A percentile compares a stretch with the other conserved stretches of the same genome.
Conservation (phyloP, 1,284 basidiomycete species). For the Sanguinoderma infundibulare region DNA sequence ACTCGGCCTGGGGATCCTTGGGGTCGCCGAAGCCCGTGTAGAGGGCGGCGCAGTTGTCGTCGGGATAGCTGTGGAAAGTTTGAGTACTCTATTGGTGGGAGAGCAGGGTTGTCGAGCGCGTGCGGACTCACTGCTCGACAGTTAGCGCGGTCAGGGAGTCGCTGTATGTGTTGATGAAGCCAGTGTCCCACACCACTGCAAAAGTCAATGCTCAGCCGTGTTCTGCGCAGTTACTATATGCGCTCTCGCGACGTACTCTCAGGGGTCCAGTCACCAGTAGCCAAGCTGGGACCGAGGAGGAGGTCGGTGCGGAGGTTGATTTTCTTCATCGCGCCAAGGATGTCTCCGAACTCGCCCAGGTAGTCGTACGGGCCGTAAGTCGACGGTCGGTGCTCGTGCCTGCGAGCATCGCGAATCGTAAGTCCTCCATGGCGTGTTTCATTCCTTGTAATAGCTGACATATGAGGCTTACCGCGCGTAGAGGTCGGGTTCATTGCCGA, state of each 20-base stretch:
- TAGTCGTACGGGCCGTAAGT: slow-evolving; percentile 52
- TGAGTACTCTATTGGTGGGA: neutral
- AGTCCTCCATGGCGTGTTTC: neutral
- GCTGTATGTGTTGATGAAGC: slow-evolving; percentile 54
- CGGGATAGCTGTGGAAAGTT: slow-evolving; percentile 44
- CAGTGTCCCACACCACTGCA: slow-evolving; percentile 56
- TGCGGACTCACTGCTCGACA: slow-evolving; percentile 53
- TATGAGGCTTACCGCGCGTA: slow-evolving; percentile 39
- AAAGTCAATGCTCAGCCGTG: neutral
- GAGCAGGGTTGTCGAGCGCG: neutral
- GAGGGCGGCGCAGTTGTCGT: slow-evolving; percentile 64
- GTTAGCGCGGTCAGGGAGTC: slow-evolving; percentile 52
- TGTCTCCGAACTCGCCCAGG: slow-evolving; percentile 48
- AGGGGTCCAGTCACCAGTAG: slow-evolving; percentile 53
- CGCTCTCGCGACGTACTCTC: slow-evolving; percentile 30
- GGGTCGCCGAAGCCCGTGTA: slow-evolving; percentile 33
- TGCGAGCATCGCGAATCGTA: slow-evolving; percentile 3
- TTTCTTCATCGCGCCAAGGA: slow-evolving; percentile 47
- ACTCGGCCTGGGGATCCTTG: slow-evolving; percentile 52
- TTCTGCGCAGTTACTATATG: neutral
- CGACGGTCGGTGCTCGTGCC: slow-evolving; percentile 33
- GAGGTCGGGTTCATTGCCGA: slow-evolving; percentile 64
- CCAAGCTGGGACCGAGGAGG: slow-evolving; percentile 66
- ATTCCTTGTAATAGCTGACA: neutral
- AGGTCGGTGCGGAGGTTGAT: slow-evolving; percentile 48